A percentile compares a stretch with the other conserved stretches of the same genome.
These are phyloP conservation scores for Sanghuangporus sanghuang DNA, from an alignment of 1,284 basidiomycete species.

Conservation along the genomic window DNA sequence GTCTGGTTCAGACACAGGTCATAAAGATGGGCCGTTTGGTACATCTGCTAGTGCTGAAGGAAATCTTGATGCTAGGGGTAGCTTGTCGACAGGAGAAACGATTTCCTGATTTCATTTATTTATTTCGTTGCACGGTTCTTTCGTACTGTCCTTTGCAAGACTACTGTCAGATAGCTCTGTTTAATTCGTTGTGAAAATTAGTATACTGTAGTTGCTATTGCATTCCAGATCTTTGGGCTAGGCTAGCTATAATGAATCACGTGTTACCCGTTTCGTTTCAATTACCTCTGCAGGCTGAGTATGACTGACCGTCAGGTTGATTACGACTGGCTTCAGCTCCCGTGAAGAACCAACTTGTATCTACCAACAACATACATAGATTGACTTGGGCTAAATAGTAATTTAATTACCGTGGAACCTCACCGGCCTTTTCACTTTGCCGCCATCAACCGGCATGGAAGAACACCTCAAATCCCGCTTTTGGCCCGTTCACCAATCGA, in stretches of 20 bases:
- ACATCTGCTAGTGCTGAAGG: neutral
- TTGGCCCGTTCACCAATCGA: neutral
- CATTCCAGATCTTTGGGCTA: no score
- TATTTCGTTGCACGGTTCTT: neutral
- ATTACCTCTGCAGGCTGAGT: no score
- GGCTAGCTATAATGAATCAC: neutral
- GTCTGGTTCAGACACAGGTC: conserved; percentile 3
- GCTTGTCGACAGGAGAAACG: neutral
- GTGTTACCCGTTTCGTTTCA: neutral
- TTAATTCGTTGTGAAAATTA: no score
- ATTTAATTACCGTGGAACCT: neutral
- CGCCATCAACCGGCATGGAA: neutral
- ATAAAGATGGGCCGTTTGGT: neutral
- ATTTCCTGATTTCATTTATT: neutral
- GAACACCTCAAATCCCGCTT: neutral
- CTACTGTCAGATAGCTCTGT: no score
- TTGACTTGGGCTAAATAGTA: neutral
- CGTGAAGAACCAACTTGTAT: neutral
- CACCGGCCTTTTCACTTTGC: neutral
- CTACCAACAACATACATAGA: neutral
- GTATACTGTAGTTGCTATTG: no score
- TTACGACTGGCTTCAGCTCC: no score
- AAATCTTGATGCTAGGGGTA: neutral
- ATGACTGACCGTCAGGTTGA: no score
- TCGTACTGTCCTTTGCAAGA: neutral